phyloP scores from a whole-genome alignment of 2,329 filamentous ascomycete species.

The Penicillium sp. region DNA sequence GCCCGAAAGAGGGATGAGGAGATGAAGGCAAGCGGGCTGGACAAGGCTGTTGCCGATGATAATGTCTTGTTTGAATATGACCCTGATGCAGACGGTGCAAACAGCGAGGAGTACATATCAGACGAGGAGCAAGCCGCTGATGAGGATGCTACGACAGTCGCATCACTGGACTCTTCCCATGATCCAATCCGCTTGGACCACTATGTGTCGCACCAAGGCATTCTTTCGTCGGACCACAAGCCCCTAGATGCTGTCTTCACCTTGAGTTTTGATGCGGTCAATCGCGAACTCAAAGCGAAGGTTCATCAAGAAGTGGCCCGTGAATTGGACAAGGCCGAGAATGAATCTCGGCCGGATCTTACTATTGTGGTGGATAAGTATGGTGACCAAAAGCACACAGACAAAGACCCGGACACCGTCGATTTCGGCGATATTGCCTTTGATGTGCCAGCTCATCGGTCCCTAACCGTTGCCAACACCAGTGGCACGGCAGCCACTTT shows the following conservation, averaged over 20 bases:
- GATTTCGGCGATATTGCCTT: constrained; percentile 71
- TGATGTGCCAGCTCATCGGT: constrained; percentile 55
- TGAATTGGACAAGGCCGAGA: constrained; percentile 82
- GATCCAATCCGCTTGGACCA: constrained; percentile 52
- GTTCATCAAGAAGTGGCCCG: constrained; percentile 79
- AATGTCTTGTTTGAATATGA: constrained; percentile 84
- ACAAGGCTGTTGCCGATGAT: constrained; percentile 65
- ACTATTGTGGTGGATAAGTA: constrained; percentile 68
- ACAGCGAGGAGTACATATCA: constrained; percentile 52
- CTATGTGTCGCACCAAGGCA: constrained; percentile 80
- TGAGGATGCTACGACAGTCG: constrained; percentile 33
- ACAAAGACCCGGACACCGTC: constrained; percentile 48
- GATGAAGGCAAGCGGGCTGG: constrained; percentile 71
- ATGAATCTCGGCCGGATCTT: constrained; percentile 73
- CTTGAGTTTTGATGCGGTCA: constrained; percentile 75
- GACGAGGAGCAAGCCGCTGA: constrained; percentile 42
- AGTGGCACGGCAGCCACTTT: constrained; percentile 71
- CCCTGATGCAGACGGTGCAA: constrained; percentile 64
- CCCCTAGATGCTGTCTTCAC: constrained; percentile 76
- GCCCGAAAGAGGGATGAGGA: constrained; percentile 68
- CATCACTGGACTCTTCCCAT: constrained; percentile 28
- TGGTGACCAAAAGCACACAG: constrained; percentile 27
- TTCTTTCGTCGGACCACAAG: constrained; percentile 92
- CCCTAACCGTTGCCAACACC: constrained; percentile 83
- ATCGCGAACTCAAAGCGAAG: constrained; percentile 72